A percentile compares a stretch with the other conserved stretches of the same genome.
phyloP scores from a whole-genome alignment of 2,329 filamentous ascomycete species.

The Coniella lustricola region DNA sequence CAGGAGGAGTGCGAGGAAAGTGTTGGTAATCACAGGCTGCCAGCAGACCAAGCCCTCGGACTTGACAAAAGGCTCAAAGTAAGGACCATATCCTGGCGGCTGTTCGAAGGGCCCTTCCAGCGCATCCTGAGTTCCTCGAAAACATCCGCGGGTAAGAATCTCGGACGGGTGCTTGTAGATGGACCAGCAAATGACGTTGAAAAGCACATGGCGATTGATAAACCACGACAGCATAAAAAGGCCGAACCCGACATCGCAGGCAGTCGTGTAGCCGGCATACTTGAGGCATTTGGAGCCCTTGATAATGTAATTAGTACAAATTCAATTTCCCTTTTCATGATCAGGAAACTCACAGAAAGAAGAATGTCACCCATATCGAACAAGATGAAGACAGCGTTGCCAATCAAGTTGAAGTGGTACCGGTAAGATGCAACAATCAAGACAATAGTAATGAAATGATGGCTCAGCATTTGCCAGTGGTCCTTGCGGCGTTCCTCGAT shows the following conservation, averaged over 20 bases:
- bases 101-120: slow-evolving; percentile 46
- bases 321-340: background rate
- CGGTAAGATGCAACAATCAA: slow-evolving; percentile 78
- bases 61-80: slow-evolving; percentile 69
- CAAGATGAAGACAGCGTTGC: slow-evolving; percentile 78
- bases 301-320: slow-evolving; percentile 10
- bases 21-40: slow-evolving; percentile 64
- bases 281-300: slow-evolving; percentile 89
- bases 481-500: slow-evolving; percentile 94
- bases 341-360: slow-evolving; percentile 61
- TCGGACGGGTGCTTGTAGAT: slow-evolving; percentile 60
- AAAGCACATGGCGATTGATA: slow-evolving; percentile 72
- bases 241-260: slow-evolving; percentile 79
- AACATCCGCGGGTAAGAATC: slow-evolving; percentile 65
- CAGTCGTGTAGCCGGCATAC: slow-evolving; percentile 68
- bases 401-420: slow-evolving; percentile 81
- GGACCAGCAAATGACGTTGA: slow-evolving; percentile 74
- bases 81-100: slow-evolving; percentile 46
- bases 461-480: slow-evolving; percentile 90
- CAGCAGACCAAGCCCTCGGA: slow-evolving; percentile 72
- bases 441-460: slow-evolving; percentile 82
- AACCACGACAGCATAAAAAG: slow-evolving; percentile 85
- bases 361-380: slow-evolving; percentile 93
- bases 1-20: slow-evolving; percentile 70
- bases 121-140: slow-evolving; percentile 48